phyloP scores from a whole-genome alignment of 2,329 filamentous ascomycete genomes.

The Aspergillus aculeatus region DNA sequence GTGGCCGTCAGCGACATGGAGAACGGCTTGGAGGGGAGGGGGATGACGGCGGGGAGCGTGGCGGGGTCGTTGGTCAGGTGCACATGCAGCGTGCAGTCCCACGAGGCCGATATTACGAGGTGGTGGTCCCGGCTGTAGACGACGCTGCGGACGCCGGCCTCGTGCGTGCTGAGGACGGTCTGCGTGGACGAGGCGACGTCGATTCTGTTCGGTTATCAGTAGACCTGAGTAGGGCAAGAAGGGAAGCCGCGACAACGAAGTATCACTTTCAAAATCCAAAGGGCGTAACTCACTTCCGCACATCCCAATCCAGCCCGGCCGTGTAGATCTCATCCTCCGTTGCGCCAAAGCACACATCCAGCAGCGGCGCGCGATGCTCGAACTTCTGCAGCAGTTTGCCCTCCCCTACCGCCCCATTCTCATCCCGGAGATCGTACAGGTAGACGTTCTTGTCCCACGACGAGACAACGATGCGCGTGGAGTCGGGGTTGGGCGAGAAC shows the following conservation, averaged over 20 bases:
- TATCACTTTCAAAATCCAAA: neutral
- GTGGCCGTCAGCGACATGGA: conserved; percentile 75
- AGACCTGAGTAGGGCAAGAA: no score
- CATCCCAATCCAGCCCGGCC: conserved; percentile 82
- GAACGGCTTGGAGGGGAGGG: conserved; percentile 83
- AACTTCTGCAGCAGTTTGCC: conserved; percentile 70
- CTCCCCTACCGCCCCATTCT: conserved; percentile 54
- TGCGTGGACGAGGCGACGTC: conserved; percentile 71
- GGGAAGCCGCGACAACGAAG: neutral
- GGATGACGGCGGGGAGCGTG: conserved; percentile 61
- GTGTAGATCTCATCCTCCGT: conserved; percentile 81
- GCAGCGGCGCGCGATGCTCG: conserved; percentile 78
- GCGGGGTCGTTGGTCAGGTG: conserved; percentile 58
- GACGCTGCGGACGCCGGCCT: conserved; percentile 75
- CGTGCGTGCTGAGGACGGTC: conserved; percentile 74
- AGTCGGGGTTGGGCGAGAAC: conserved; percentile 74
- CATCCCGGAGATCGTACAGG: conserved; percentile 70
- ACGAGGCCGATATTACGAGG: conserved; percentile 84
- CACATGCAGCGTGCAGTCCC: conserved; percentile 88
- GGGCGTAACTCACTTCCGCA: conserved; percentile 62
- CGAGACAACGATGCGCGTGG: conserved; percentile 79
- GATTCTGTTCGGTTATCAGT: conserved; percentile 49
- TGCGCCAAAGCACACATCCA: conserved; percentile 88
- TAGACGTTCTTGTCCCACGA: conserved; percentile 95
- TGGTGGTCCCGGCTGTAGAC: conserved; percentile 75